Evolutionary conservation across 768 basidiomycete species (phyloP).

Genomic region (Roridomyces roridus): DNA sequence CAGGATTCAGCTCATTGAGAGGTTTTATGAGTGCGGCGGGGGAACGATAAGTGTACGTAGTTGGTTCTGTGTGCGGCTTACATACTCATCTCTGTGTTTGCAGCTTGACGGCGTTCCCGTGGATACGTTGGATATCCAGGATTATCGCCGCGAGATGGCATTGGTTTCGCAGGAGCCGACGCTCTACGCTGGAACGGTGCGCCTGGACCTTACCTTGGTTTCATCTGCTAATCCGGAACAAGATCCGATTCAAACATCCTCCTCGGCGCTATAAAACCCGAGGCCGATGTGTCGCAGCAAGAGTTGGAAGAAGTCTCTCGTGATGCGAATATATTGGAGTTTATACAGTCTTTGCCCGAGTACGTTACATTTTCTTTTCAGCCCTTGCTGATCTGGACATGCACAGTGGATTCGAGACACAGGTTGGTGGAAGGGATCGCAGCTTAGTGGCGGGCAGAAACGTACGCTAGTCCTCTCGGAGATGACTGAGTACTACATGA

Average conservation of each 20-base stretch:
- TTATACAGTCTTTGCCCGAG: constrained; percentile 84
- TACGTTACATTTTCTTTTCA: constrained; percentile 37
- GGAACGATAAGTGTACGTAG: constrained; percentile 70
- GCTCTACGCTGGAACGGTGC: constrained; percentile 85
- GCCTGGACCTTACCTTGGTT: background rate
- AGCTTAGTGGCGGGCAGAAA: constrained; percentile 89
- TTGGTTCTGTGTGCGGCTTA: no score
- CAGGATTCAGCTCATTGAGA: constrained; percentile 81
- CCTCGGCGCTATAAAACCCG: constrained; percentile 81
- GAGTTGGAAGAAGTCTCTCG: constrained; percentile 87
- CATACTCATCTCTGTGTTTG: constrained; percentile 14
- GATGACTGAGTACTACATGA: no score
- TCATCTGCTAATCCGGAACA: background rate
- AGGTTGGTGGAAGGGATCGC: constrained; percentile 89
- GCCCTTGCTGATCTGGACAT: constrained; percentile 12
- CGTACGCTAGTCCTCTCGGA: no score
- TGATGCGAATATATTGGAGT: constrained; percentile 92
- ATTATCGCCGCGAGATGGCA: constrained; percentile 87
- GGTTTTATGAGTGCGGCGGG: constrained; percentile 81
- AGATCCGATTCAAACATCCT: constrained; percentile 84
- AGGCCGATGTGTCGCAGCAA: constrained; percentile 79
- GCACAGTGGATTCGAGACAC: constrained; percentile 89
- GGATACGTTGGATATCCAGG: constrained; percentile 77
- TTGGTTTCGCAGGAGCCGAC: constrained; percentile 93
- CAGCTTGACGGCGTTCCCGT: constrained; percentile 80